Conservation (phyloP, 2,329 filamentous ascomycete genomes). For the Pseudogymnoascus verrucosus region DNA sequence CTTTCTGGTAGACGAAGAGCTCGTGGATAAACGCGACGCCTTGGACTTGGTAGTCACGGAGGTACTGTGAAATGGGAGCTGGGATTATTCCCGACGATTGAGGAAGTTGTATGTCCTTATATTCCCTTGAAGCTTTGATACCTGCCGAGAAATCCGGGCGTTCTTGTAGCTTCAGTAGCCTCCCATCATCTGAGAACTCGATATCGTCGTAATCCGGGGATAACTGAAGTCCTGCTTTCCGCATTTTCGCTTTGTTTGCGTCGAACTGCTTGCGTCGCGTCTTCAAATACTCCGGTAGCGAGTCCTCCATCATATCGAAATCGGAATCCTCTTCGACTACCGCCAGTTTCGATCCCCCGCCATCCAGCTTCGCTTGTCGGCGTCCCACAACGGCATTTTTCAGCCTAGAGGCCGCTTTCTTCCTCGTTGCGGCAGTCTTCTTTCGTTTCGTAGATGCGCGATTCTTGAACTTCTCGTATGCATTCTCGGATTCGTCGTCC, state of each 20-base stretch:
- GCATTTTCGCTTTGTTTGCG: slow-evolving; percentile 43
- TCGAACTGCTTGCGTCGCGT: slow-evolving; percentile 65
- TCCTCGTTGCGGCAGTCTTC: slow-evolving; percentile 39
- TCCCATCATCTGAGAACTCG: slow-evolving; percentile 65
- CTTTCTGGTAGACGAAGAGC: slow-evolving; percentile 83
- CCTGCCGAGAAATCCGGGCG: slow-evolving; percentile 58
- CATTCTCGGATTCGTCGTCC: slow-evolving; percentile 49
- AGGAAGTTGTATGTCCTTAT: slow-evolving; percentile 66
- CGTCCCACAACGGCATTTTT: slow-evolving; percentile 29
- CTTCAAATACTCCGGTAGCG: slow-evolving; percentile 64
- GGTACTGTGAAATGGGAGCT: slow-evolving; percentile 80
- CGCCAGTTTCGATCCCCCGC: slow-evolving; percentile 19
- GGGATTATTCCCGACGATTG: slow-evolving; percentile 77
- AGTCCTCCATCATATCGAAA: slow-evolving; percentile 24
- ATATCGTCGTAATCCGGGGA: slow-evolving; percentile 72
- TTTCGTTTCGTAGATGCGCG: slow-evolving; percentile 47
- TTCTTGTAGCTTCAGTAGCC: slow-evolving; percentile 53
- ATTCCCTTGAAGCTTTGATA: slow-evolving; percentile 58
- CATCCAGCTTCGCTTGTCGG: slow-evolving; percentile 21
- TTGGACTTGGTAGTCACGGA: slow-evolving; percentile 84
- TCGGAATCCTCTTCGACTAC: slow-evolving; percentile 23
- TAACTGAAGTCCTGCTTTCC: slow-evolving; percentile 61
- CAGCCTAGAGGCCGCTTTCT: slow-evolving; percentile 35
- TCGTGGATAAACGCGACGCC: slow-evolving; percentile 81
- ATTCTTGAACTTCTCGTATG: slow-evolving; percentile 58